Evolutionary conservation across 305 asterid species (phyloP), one percentile per base, ranked within the genome.

Genomic region (Fraxinus greggii): DNA sequence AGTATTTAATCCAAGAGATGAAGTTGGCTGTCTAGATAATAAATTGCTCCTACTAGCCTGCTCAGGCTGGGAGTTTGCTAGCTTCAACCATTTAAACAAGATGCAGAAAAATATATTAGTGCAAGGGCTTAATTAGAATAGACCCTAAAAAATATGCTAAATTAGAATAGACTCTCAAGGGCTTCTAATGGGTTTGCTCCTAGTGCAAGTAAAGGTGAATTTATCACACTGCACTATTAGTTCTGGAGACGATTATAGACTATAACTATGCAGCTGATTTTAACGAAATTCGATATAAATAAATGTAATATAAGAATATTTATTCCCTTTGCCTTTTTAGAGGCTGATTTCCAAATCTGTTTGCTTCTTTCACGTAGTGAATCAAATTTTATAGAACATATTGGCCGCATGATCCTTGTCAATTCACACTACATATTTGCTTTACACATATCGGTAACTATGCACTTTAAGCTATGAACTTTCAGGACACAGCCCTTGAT

Each of bases 21-120:
- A 85, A 78, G 87, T 81, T 82, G 78, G 84, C 78, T 86, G 92
- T 84, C 98, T 91, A 19, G 95, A 88, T 70, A 91, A 84, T 81
- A 87, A 80, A 88, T 83, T 93, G 91, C 91, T 90, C 86, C 97
- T 91, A n/a, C 84, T 84, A 76, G 92, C 81, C 84, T 91, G 89
- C 88, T 93, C 97, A 13, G 85, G 80, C 86, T 89, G 97, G 86
- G 96, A 85, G 87, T 91, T 92, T 45, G 95, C 90, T 78, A 94
- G 92, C 99, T 96, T 82, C 88, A 87, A 38, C 77, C 86, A 85
- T 79, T 78, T 67, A 81, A 83, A 78, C 72, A 75, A 86, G 83
- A 75, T 84, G 75, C 38, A 72, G 77, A 81, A 79, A 82, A 33
- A 84, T 1, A 0, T 28, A 28, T 28, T 28, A 28, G 31, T 28